Evolutionary conservation across 768 basidiomycete species (phyloP).

Genomic region (Lepiota subincarnata): DNA sequence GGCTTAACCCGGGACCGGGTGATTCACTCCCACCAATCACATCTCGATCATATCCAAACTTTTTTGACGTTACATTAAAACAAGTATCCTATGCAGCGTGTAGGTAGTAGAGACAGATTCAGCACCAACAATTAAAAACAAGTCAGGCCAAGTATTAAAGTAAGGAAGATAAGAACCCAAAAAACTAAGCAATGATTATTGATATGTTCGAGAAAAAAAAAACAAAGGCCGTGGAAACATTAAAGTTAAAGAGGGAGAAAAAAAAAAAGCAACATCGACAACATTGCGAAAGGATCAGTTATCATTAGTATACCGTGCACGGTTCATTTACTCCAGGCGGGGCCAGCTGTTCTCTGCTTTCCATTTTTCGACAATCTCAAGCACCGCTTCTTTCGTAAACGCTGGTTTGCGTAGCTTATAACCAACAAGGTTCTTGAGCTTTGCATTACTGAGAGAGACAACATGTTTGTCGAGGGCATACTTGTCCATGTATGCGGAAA

Average conservation of each 20-base stretch:
- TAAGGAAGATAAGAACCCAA: too few species aligned
- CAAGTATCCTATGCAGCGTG: too few species aligned
- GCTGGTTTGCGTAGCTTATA: conserved; percentile 62
- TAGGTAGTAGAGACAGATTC: too few species aligned
- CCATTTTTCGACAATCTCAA: conserved; percentile 77
- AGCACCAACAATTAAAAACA: too few species aligned
- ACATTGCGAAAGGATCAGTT: conserved; percentile 8
- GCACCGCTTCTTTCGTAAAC: conserved; percentile 57
- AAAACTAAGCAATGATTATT: neutral
- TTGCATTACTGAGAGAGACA: conserved; percentile 64
- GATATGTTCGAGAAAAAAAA: neutral
- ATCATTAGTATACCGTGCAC: neutral
- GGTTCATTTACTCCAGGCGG: conserved; percentile 24
- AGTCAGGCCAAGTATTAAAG: neutral
- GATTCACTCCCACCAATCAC: too few species aligned
- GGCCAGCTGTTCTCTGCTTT: conserved; percentile 67
- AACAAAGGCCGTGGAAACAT: neutral
- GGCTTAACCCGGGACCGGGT: too few species aligned
- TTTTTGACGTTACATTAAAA: too few species aligned
- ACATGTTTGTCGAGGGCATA: conserved; percentile 66
- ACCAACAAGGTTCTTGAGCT: conserved; percentile 70
- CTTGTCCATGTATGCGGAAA: conserved; percentile 78
- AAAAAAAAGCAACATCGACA: neutral
- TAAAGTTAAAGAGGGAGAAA: neutral
- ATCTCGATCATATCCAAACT: too few species aligned